These are phyloP conservation scores for Phaeolepiota aurea DNA, from an alignment of 768 basidiomycete genomes.

Conservation along the genomic window DNA sequence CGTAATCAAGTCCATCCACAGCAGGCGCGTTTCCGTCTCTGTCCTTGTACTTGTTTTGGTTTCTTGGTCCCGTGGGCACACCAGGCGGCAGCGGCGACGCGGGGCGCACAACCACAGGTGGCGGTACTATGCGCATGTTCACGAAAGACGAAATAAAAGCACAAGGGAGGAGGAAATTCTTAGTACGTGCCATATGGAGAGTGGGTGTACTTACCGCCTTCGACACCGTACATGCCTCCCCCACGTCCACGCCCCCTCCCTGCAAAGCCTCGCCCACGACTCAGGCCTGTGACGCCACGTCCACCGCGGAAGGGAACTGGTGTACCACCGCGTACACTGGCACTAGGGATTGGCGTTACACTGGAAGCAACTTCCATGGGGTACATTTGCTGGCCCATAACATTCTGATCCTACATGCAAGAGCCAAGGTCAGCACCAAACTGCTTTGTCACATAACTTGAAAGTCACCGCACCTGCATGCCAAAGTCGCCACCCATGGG, in stretches of 20 bases:
- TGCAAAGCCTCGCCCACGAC: constrained; percentile 33
- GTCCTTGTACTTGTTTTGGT: constrained; percentile 88
- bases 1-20: constrained; percentile 86
- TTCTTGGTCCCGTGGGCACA: constrained; percentile 82
- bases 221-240: neutral
- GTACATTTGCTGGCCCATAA: constrained; percentile 64
- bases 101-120: constrained; percentile 57
- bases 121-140: constrained; percentile 16
- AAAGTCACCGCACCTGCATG: constrained; percentile 49
- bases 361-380: constrained; percentile 45
- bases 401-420: constrained; percentile 39
- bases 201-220: constrained; percentile 8
- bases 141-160: constrained; percentile 1
- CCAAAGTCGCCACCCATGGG: constrained; percentile 60
- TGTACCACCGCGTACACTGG: constrained; percentile 19
- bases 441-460: constrained; percentile 15
- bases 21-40: constrained; percentile 79
- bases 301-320: constrained; percentile 28
- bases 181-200: constrained; percentile 30
- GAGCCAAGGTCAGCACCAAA: constrained; percentile 1
- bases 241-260: constrained; percentile 33
- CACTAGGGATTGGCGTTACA: constrained; percentile 36
- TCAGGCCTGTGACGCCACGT: constrained; percentile 28
- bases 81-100: constrained; percentile 82
- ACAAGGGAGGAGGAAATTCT: constrained; percentile 5